A percentile compares a stretch with the other conserved stretches of the same genome.
These are phyloP conservation scores for Craspedostauros australis DNA, from an alignment of 108 stramenopile genomes.

Conservation along the genomic window DNA sequence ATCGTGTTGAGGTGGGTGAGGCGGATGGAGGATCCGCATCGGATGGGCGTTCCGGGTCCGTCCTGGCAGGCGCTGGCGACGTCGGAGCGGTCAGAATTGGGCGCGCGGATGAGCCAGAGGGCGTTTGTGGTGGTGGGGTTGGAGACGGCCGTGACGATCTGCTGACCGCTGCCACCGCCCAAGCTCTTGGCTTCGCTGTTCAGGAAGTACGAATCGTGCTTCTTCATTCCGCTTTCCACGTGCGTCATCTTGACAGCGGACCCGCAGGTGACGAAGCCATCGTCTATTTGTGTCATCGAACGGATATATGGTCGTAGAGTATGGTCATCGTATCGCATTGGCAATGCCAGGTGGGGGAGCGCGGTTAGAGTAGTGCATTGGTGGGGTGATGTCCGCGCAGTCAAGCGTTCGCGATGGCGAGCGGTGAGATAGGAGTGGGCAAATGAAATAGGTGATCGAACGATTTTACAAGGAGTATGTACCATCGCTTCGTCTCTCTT, in stretches of 20 bases:
- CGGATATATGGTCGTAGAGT: background rate
- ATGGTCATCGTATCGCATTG: background rate
- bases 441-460: no score
- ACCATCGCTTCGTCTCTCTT: no score
- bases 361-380: no score
- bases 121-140: slow-evolving; percentile 29
- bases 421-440: no score
- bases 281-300: slow-evolving; percentile 7
- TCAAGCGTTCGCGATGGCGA: no score
- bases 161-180: slow-evolving; percentile 62
- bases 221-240: slow-evolving; percentile 28
- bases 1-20: slow-evolving; percentile 59
- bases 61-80: slow-evolving; percentile 4
- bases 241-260: slow-evolving; percentile 74
- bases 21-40: slow-evolving; percentile 53
- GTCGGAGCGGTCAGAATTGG: slow-evolving; percentile 24
- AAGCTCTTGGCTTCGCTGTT: slow-evolving; percentile 37
- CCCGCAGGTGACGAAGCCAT: slow-evolving; percentile 71
- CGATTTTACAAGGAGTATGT: no score
- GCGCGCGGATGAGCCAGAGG: slow-evolving; percentile 73
- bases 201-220: slow-evolving; percentile 24
- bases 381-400: no score
- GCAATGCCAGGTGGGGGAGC: no score
- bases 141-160: slow-evolving; percentile 62
- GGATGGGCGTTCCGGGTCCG: slow-evolving; percentile 28